Evolutionary conservation across 2,329 filamentous ascomycete species (phyloP).

Genomic region (Verticillium klebahnii): DNA sequence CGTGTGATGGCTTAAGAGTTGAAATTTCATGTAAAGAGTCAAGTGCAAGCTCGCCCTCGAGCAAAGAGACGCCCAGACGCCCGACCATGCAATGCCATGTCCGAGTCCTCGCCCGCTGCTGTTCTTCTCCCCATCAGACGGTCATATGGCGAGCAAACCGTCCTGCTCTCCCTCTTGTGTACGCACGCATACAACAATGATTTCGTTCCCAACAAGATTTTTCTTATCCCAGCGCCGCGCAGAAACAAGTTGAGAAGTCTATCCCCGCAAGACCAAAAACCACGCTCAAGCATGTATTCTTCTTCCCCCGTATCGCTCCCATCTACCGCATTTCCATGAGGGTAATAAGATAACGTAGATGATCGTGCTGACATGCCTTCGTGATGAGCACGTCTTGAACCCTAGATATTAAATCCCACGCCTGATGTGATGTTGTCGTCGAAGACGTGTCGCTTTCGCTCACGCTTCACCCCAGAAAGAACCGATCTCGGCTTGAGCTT

Average conservation of each 20-base stretch:
- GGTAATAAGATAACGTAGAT: not conserved
- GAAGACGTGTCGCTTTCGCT: not conserved
- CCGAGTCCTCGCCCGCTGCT: not conserved
- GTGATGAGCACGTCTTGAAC: not conserved
- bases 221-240: not conserved
- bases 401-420: not conserved
- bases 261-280: not conserved
- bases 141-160: no score
- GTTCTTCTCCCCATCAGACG: not conserved
- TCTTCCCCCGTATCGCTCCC: not conserved
- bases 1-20: no score
- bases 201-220: not conserved
- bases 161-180: not conserved
- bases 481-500: constrained; percentile 6
- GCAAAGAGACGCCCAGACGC: no score
- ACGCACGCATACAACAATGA: not conserved
- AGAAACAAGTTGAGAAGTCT: not conserved
- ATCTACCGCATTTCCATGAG: not conserved
- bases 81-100: not conserved
- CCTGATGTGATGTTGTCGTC: no score
- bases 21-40: no score
- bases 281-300: not conserved
- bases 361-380: not conserved
- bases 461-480: constrained; percentile 1
- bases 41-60: no score